Percentiles rank a stretch among this genome's conserved stretches.
Evolutionary conservation across 73 alveolate species (phyloP).

Genomic region (Paramecium caudatum): DNA sequence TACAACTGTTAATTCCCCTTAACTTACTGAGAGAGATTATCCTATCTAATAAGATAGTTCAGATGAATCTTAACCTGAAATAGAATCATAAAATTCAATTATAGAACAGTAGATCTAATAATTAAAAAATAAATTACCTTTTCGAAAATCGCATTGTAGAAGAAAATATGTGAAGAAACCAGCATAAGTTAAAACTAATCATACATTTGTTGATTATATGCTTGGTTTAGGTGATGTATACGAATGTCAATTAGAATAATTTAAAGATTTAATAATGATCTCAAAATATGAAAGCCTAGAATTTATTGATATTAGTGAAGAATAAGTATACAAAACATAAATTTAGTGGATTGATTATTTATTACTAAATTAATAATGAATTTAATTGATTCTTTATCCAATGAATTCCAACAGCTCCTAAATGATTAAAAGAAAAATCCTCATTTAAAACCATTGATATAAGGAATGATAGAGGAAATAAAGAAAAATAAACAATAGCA

Average conservation of each 20-base stretch:
- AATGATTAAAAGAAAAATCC: slow-evolving; percentile 60
- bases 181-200: no score
- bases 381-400: slow-evolving; percentile 51
- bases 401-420: slow-evolving; percentile 55
- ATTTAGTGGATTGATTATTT: slow-evolving; percentile 42
- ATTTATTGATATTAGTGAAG: slow-evolving; percentile 30
- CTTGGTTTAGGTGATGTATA: slow-evolving; percentile 1
- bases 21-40: no score
- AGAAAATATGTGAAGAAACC: no score
- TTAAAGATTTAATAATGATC: not conserved
- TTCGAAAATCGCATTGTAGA: no score
- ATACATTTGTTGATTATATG: slow-evolving; percentile 29
- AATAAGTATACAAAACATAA: slow-evolving; percentile 33
- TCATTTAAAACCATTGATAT: slow-evolving; percentile 35
- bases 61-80: no score
- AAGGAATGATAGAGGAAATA: slow-evolving; percentile 34
- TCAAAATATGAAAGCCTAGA: no score
- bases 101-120: no score
- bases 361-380: slow-evolving; percentile 45
- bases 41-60: no score
- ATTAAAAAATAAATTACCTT: no score
- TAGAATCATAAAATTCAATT: no score
- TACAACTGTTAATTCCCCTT: no score
- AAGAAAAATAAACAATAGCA: slow-evolving; percentile 33
- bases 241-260: slow-evolving; percentile 21